Percentiles rank a stretch among this genome's conserved stretches.
Conservation (phyloP, 352 stramenopile genomes). For the Phytophthora chlamydospora region DNA sequence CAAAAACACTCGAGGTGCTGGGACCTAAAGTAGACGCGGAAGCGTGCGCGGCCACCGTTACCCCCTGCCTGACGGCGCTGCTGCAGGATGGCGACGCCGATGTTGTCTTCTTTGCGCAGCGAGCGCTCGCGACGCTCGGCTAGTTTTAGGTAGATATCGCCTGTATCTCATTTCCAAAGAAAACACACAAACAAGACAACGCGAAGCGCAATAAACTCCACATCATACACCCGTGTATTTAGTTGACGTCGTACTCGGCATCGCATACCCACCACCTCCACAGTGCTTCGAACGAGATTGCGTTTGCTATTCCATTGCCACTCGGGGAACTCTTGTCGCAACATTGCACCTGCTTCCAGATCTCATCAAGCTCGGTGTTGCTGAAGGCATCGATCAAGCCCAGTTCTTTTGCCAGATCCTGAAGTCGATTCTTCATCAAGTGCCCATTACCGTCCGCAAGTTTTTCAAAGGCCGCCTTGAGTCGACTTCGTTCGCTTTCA, state of each 20-base stretch:
- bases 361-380: conserved; percentile 52
- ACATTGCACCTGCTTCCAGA: conserved; percentile 52
- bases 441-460: conserved; percentile 13
- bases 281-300: conserved; percentile 43
- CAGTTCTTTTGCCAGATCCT: conserved; percentile 40
- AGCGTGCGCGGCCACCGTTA: conserved; percentile 75
- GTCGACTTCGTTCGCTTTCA: conserved; percentile 20
- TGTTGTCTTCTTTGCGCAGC: conserved; percentile 94
- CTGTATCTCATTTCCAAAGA: conserved; percentile 32
- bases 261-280: conserved; percentile 73
- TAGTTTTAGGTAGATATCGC: conserved; percentile 52
- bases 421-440: conserved; percentile 42
- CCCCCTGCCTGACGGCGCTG: conserved; percentile 87
- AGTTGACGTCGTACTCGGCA: conserved; percentile 34
- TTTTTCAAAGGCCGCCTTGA: conserved; percentile 45
- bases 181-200: conserved; percentile 19
- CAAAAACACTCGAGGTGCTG: conserved; percentile 94
- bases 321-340: neutral
- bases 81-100: conserved; percentile 93
- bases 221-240: conserved; percentile 31
- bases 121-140: conserved; percentile 64
- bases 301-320: neutral
- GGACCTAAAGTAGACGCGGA: conserved; percentile 68
- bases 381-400: conserved; percentile 35
- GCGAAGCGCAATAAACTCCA: conserved; percentile 34